Evolutionary conservation across 495 filamentous ascomycete genomes (phyloP), one percentile per base, ranked within the genome.

Genomic region (Rostrohypoxylon terebratum): DNA sequence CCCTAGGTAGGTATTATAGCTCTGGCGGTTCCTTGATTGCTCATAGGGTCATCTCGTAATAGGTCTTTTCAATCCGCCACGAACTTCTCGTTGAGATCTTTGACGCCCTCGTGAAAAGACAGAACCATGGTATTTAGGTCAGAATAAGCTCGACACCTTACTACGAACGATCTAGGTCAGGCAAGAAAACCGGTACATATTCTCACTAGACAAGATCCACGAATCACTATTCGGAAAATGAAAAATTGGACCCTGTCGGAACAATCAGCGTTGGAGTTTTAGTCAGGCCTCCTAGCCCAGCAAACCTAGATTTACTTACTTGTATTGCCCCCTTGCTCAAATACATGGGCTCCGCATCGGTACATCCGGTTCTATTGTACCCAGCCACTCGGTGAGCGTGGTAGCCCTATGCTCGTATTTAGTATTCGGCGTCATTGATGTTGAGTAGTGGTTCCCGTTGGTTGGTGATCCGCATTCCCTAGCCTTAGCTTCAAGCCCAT

Each of bases 261-360:
- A 16, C 11, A 14, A 38, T 36, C 65, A 55, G 16, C 44, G 55
- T 51, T 54, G n/a, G n/a, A 13, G 36, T 47, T 16, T 14, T n/a
- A 3, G 60, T 44, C n/a, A 67, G 36, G 45, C 45, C 53, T 54
- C 55, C 31, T 20, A 10, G 14, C 13, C 13, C 25, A 25, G 5
- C 14, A 23, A 61, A 55, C 16, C 16, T 45, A 54, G n/a, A 23
- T 53, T 44, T 34, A 31, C 34, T 33, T 13, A 66, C 31, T 38
- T 51, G 25, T 5, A 53, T 25, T 25, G 7, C 42, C 54, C 45
- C 65, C 65, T 23, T 60, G 65, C 36, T 34, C 55, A 21, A 23
- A 10, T 20, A 45, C 8, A 36, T 51, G 36, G 45, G 25, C 44
- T 21, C 28, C 47, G 38, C 16, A 55, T 58, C 28, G 25, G 33